A percentile compares a stretch with the other conserved stretches of the same genome.
These are phyloP conservation scores for Phytophthora pisi DNA, from an alignment of 352 stramenopile species.

Conservation along the genomic window DNA sequence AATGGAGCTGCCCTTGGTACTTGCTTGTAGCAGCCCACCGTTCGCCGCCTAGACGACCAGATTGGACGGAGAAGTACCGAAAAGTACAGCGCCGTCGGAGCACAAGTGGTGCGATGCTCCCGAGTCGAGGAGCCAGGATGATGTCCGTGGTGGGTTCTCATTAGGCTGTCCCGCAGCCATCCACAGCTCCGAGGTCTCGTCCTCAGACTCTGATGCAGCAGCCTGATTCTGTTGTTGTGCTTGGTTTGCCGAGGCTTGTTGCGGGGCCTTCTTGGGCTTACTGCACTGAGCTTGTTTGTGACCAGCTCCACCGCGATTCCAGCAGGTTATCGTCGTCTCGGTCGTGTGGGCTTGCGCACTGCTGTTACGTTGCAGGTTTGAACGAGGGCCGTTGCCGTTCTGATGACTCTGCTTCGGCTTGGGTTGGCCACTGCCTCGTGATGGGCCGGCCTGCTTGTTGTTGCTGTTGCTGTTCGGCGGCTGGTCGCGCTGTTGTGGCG, in stretches of 20 bases:
- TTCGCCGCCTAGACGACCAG: slow-evolving; percentile 2
- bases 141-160: background rate
- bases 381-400: no score
- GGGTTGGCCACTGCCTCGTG: no score
- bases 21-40: background rate
- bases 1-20: slow-evolving; percentile 3
- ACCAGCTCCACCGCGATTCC: background rate
- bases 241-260: background rate
- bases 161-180: background rate
- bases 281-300: background rate
- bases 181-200: background rate
- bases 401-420: no score
- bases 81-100: background rate
- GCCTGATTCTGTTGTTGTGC: background rate
- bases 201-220: background rate
- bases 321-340: background rate
- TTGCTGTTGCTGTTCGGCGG: no score
- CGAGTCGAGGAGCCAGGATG: background rate
- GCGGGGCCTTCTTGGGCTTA: background rate
- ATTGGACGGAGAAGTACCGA: slow-evolving; percentile 1
- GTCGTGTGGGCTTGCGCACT: background rate
- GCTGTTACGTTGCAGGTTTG: no score
- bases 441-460: no score
- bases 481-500: background rate
- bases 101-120: slow-evolving; percentile 12